These are phyloP conservation scores for Trichopus zeylanicus DNA, from an alignment of 116 monocot species.

Conservation along the genomic window DNA sequence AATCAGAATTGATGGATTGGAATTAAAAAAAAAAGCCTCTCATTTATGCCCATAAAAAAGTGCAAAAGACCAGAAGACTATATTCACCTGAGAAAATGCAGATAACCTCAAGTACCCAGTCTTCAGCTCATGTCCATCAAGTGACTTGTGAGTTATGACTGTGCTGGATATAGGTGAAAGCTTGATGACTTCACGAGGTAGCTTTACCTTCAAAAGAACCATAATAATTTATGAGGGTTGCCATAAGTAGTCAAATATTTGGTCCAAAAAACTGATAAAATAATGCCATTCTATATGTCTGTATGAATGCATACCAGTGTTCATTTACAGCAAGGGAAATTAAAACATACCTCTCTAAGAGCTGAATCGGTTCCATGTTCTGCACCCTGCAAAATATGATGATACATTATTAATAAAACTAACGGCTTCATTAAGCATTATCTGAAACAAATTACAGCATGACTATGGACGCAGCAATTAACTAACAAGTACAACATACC, in stretches of 20 bases:
- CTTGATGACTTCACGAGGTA: slow-evolving; percentile 75
- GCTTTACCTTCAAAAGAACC: slow-evolving; percentile 38
- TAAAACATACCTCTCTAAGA: slow-evolving; percentile 55
- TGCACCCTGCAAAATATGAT: slow-evolving; percentile 29
- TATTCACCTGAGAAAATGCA: slow-evolving; percentile 79
- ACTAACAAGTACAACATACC: not conserved
- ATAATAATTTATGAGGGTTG: not conserved
- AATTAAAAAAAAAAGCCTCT: no score
- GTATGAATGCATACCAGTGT: not conserved
- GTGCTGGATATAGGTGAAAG: slow-evolving; percentile 71
- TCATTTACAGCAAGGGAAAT: slow-evolving; percentile 9
- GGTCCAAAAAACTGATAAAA: not conserved
- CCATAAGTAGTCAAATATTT: not conserved
- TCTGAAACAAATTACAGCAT: not conserved
- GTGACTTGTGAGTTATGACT: slow-evolving; percentile 55
- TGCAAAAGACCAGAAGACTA: no score
- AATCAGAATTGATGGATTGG: no score
- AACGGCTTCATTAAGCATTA: not conserved
- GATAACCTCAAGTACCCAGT: slow-evolving; percentile 88
- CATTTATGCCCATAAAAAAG: no score
- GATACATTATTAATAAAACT: not conserved
- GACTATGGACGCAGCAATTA: not conserved
- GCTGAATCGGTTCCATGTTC: slow-evolving; percentile 24
- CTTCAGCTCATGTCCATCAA: slow-evolving; percentile 64
- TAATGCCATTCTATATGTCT: not conserved